Conservation (phyloP, 1,284 basidiomycete species). For the Malassezia nana region DNA sequence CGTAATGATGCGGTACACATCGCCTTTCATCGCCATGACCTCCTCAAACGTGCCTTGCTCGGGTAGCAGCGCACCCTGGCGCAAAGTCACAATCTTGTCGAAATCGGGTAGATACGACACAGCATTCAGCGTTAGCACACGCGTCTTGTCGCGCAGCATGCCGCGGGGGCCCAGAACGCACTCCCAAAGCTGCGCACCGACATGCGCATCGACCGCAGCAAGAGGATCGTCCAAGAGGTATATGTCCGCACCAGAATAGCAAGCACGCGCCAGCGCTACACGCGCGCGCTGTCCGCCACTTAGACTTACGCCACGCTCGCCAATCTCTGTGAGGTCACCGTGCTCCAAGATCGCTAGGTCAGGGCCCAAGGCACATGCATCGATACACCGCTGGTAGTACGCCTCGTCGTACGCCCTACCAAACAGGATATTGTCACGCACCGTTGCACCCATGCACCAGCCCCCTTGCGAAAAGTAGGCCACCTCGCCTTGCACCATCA, state of each 20-base stretch:
- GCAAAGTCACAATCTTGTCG: constrained; percentile 69
- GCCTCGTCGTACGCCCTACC: constrained; percentile 72
- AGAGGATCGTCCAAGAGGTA: constrained; percentile 57
- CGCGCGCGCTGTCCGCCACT: constrained; percentile 64
- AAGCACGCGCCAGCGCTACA: constrained; percentile 55
- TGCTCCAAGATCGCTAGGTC: constrained; percentile 66
- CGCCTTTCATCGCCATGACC: constrained; percentile 57
- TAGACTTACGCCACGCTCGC: constrained; percentile 60
- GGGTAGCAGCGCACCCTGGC: constrained; percentile 49
- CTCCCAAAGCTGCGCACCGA: constrained; percentile 57
- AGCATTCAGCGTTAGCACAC: constrained; percentile 80
- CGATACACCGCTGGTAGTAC: constrained; percentile 47
- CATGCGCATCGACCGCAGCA: constrained; percentile 56
- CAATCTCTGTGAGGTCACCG: constrained; percentile 67
- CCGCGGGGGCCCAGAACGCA: constrained; percentile 81
- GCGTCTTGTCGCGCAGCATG: constrained; percentile 67
- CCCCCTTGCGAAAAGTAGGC: constrained; percentile 83
- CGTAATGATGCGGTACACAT: constrained; percentile 67
- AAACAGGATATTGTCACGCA: constrained; percentile 55
- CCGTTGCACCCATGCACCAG: constrained; percentile 58
- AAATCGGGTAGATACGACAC: constrained; percentile 73
- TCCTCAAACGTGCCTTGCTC: constrained; percentile 64
- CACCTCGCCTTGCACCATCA: constrained; percentile 61
- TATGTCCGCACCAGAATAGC: constrained; percentile 55
- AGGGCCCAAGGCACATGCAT: constrained; percentile 72